These are phyloP conservation scores for Aspergillus fumigatiaffinis DNA, from an alignment of 2,329 filamentous ascomycete genomes.

Conservation along the genomic window DNA sequence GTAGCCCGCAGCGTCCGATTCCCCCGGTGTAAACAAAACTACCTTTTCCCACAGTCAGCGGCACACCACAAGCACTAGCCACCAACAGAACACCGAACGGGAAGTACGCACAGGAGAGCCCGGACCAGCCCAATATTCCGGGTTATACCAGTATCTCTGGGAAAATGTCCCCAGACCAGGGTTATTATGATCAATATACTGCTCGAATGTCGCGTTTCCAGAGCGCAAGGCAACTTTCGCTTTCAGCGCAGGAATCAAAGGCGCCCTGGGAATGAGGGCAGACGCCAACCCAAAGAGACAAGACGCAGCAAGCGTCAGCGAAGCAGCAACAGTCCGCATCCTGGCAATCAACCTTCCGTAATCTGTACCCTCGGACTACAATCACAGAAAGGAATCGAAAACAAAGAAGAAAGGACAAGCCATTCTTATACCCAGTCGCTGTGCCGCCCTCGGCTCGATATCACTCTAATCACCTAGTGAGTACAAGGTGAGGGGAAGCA, in stretches of 20 bases:
- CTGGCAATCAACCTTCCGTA: not conserved
- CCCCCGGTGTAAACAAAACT: constrained; percentile 52
- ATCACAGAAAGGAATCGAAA: not conserved
- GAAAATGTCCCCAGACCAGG: constrained; percentile 53
- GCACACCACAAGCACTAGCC: not conserved
- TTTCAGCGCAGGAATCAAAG: not conserved
- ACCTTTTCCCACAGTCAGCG: constrained; percentile 28
- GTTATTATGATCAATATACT: constrained; percentile 57
- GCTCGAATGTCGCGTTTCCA: constrained; percentile 42
- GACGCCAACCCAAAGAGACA: not conserved
- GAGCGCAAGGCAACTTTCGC: not conserved
- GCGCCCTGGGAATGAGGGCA: not conserved
- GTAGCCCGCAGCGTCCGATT: constrained; percentile 46
- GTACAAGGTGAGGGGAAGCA: not conserved
- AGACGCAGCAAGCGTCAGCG: not conserved
- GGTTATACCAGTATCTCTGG: constrained; percentile 53
- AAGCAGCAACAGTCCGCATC: not conserved
- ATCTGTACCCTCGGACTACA: not conserved
- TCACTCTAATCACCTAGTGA: not conserved
- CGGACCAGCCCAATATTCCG: constrained; percentile 51
- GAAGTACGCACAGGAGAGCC: constrained; percentile 48
- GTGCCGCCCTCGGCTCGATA: not conserved
- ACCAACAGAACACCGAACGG: not conserved
- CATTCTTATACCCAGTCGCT: not conserved
- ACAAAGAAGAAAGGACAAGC: not conserved